Evolutionary conservation across 2,329 filamentous ascomycete genomes (phyloP), one percentile per base, ranked within the genome.

Genomic region (Cladosporium sp.): DNA sequence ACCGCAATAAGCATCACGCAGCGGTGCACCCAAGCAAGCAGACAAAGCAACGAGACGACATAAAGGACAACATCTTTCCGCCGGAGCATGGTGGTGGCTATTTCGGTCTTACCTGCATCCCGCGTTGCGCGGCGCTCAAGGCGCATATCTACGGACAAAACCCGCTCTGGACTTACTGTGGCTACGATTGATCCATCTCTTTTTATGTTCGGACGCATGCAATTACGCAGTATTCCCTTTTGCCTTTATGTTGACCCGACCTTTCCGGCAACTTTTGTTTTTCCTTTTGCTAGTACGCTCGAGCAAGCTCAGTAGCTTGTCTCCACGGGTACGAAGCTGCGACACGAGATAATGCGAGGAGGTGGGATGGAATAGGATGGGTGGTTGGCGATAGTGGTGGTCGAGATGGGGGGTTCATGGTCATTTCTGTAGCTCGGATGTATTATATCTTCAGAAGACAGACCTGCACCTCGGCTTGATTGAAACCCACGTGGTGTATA

Each of bases 1-100:
- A 63, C 61, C 61, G 61, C 61, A 63, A 52, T 63, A 52, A 63
- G 61, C 50, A 63, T 56, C 50, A 33, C 61, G 35, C 61, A 35
- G 49, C 35, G 37, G 21, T 55, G 50, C 50, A 55, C 26, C 18
- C 52, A 53, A 53, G n/a, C 49, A 57, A 57, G 26, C 61, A 62
- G 26, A 56, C 35, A 59, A 46, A 37, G 33, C 55, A 26, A 40
- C 33, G 61, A 63, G 50, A 63, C 61, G 50, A 63, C 61, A 63
- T 63, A 33, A 46, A 56, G 50, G 50, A 63, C 26, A 63, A 63
- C 26, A 63, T 63, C 35, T 56, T 63, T 56, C 40, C 50, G 50
- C 50, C 50, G 61, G 50, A 55, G 61, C 26, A 26, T 35, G 50
- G n/a, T 46, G 61, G 21, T 62, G 50, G 46, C 44, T 44, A 26